Percentiles rank a stretch among this genome's conserved stretches.
Evolutionary conservation across 1,139 yeast genomes (phyloP).

Genomic region (Geotrichum candidum): DNA sequence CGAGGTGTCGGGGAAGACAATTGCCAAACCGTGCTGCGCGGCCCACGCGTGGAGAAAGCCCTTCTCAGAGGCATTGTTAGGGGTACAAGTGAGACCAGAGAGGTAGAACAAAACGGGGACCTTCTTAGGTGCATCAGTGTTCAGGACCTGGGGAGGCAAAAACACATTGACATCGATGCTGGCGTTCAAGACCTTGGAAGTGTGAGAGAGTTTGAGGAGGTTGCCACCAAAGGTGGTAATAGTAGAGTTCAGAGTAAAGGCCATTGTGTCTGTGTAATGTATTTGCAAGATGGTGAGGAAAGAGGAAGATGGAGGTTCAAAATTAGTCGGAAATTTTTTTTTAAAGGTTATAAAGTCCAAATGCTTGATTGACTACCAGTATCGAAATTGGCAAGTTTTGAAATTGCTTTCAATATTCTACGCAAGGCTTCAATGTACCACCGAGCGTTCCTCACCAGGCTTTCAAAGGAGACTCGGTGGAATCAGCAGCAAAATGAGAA

Average conservation of each 20-base stretch:
- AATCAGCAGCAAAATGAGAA: no score
- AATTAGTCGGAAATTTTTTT: neutral
- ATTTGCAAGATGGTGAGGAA: neutral
- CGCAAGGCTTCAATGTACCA: neutral
- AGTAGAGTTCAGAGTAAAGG: conserved; percentile 48
- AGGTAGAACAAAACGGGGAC: conserved; percentile 75
- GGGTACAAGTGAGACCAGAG: conserved; percentile 90
- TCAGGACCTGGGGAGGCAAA: conserved; percentile 54
- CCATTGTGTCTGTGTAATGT: neutral
- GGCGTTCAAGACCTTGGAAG: conserved; percentile 59
- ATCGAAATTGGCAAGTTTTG: neutral
- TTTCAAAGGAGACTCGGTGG: neutral
- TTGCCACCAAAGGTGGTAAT: conserved; percentile 72
- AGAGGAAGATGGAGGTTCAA: neutral
- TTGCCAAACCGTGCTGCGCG: conserved; percentile 71
- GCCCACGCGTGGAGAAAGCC: conserved; percentile 84
- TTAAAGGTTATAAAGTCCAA: neutral
- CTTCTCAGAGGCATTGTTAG: conserved; percentile 91
- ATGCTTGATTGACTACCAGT: neutral
- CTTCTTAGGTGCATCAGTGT: conserved; percentile 25
- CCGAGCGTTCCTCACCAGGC: neutral
- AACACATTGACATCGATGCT: conserved; percentile 79
- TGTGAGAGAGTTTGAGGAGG: conserved; percentile 68
- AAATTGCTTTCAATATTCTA: neutral
- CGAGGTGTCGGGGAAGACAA: conserved; percentile 93